Percentiles rank a stretch among this genome's conserved stretches.
Conservation (phyloP, 768 basidiomycete species). For the Leucocoprinus leucothites region DNA sequence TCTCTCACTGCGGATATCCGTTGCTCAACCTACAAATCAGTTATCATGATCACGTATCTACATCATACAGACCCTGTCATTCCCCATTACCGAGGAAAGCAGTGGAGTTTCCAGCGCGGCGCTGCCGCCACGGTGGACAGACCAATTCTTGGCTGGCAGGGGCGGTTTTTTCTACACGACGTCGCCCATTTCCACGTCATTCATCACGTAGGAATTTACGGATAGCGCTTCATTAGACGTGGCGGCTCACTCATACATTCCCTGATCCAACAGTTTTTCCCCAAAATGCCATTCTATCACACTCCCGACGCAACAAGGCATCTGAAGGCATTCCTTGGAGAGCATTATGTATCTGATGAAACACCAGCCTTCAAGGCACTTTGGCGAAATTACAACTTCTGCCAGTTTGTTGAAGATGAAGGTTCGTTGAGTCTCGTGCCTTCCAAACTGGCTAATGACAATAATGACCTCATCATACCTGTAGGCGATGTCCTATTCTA, state of each 20-base stretch:
- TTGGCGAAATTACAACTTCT: conserved; percentile 53
- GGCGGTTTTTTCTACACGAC: conserved; percentile 65
- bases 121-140: conserved; percentile 61
- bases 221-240: not conserved
- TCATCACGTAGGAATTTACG: conserved; percentile 44
- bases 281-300: conserved; percentile 59
- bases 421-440: conserved; percentile 29
- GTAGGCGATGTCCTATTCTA: conserved; percentile 43
- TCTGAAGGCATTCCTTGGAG: conserved; percentile 45
- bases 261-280: conserved; percentile 47
- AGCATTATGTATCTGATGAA: conserved; percentile 44
- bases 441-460: not conserved
- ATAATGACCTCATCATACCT: not conserved
- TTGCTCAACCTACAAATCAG: conserved; percentile 18
- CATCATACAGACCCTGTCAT: conserved; percentile 61
- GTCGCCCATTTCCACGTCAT: conserved; percentile 64
- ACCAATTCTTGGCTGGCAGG: conserved; percentile 58
- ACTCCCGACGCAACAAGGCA: conserved; percentile 48
- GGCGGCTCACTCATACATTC: not conserved
- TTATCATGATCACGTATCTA: conserved; percentile 57
- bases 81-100: conserved; percentile 54
- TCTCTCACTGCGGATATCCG: not conserved
- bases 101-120: conserved; percentile 62
- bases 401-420: conserved; percentile 57
- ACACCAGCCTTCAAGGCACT: conserved; percentile 42